phyloP scores from a whole-genome alignment of 352 stramenopile species.

The Phytophthora aleatoria region DNA sequence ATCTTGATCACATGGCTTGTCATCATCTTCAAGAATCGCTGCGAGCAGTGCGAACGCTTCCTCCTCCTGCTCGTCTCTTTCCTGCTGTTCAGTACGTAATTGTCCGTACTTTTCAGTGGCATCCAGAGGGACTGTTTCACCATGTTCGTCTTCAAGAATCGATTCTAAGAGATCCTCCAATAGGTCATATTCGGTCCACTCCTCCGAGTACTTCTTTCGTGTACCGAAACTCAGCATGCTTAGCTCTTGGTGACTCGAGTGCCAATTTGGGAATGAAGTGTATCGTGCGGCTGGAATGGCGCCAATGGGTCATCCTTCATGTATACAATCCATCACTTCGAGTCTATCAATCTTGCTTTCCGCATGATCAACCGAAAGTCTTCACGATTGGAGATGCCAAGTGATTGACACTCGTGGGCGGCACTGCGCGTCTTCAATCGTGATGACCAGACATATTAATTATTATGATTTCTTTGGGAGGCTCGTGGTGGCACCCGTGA shows the following conservation, averaged over 20 bases:
- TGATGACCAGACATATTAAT: too few relatives aligned
- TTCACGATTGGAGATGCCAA: too few relatives aligned
- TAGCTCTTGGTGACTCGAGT: not conserved
- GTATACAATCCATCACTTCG: not conserved
- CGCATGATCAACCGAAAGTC: too few relatives aligned
- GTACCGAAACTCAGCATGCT: conserved; percentile 4
- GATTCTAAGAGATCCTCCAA: conserved; percentile 5
- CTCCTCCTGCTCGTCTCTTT: not conserved
- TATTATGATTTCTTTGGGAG: too few relatives aligned
- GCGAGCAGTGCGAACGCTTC: conserved; percentile 2
- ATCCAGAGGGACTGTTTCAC: not conserved
- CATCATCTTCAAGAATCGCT: not conserved
- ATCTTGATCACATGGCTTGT: not conserved
- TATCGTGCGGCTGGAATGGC: too few relatives aligned
- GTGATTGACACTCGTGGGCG: too few relatives aligned
- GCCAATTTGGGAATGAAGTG: not conserved
- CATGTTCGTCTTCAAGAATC: conserved; percentile 5
- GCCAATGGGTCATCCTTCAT: not conserved
- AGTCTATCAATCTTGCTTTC: not conserved
- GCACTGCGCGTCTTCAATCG: too few relatives aligned
- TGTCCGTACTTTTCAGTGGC: not conserved
- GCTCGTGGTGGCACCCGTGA: too few relatives aligned
- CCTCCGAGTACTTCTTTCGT: not conserved
- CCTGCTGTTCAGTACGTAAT: too few relatives aligned
- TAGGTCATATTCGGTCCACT: conserved; percentile 1